These are phyloP conservation scores for Ustilago curta DNA, from an alignment of 1,284 basidiomycete species.

Conservation along the genomic window DNA sequence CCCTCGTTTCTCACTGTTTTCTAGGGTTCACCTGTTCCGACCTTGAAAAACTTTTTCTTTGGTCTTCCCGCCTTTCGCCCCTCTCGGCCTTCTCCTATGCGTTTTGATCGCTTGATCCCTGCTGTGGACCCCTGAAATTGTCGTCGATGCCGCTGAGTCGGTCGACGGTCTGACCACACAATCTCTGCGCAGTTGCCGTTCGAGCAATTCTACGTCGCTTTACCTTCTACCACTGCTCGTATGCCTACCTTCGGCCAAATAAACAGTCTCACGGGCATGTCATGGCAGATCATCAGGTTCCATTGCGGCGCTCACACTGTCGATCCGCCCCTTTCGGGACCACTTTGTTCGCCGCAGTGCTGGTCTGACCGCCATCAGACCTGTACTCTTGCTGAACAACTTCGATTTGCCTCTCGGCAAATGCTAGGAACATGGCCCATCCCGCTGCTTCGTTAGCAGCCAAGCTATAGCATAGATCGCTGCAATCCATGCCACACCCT, in stretches of 20 bases:
- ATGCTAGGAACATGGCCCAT: slow-evolving; percentile 31
- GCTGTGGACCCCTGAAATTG: slow-evolving; percentile 13
- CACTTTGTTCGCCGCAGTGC: slow-evolving; percentile 42
- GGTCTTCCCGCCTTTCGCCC: not conserved
- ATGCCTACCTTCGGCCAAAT: slow-evolving; percentile 28
- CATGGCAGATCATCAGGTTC: slow-evolving; percentile 27
- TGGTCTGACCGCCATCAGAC: slow-evolving; percentile 2
- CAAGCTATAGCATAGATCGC: slow-evolving; percentile 23
- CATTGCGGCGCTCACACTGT: slow-evolving; percentile 24
- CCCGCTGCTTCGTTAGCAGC: slow-evolving; percentile 3
- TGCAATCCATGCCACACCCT: slow-evolving; percentile 1
- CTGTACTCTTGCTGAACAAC: slow-evolving; percentile 11
- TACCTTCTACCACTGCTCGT: slow-evolving; percentile 21
- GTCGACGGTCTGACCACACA: slow-evolving; percentile 4
- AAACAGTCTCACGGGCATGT: slow-evolving; percentile 42
- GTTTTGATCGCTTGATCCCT: not conserved
- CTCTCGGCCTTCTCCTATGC: slow-evolving; percentile 20
- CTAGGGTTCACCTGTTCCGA: slow-evolving; percentile 26
- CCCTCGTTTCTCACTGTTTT: slow-evolving; percentile 23
- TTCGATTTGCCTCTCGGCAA: slow-evolving; percentile 19
- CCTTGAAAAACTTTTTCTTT: slow-evolving; percentile 24
- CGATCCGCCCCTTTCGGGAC: slow-evolving; percentile 34
- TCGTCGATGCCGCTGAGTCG: slow-evolving; percentile 18
- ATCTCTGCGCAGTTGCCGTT: slow-evolving; percentile 6
- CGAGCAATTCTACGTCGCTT: slow-evolving; percentile 14